Conservation (phyloP, 2,329 filamentous ascomycete genomes). For the Aspergillus caelatus region DNA sequence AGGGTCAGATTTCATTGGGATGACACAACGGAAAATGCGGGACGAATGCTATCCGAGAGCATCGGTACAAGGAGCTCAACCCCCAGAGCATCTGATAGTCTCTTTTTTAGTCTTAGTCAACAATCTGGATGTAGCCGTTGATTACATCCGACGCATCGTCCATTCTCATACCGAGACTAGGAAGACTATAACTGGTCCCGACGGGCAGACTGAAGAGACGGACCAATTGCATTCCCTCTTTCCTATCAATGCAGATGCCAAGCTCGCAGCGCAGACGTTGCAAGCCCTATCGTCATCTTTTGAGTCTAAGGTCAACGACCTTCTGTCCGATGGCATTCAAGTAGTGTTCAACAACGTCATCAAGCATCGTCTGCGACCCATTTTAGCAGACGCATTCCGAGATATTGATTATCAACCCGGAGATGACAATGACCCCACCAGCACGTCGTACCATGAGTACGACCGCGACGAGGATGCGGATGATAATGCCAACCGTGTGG, state of each 20-base stretch:
- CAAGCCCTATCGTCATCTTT: constrained; percentile 72
- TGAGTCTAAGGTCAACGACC: constrained; percentile 74
- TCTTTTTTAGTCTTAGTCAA: constrained; percentile 92
- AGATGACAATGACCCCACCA: constrained; percentile 49
- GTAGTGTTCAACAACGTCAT: constrained; percentile 88
- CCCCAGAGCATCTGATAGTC: constrained; percentile 85
- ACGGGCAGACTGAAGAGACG: constrained; percentile 27
- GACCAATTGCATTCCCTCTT: constrained; percentile 65
- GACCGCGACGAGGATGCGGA: constrained; percentile 45
- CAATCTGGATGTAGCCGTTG: constrained; percentile 87
- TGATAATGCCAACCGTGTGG: constrained; percentile 53
- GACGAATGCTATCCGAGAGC: constrained; percentile 91
- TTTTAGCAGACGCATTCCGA: constrained; percentile 85
- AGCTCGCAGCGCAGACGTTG: constrained; percentile 69
- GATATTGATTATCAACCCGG: constrained; percentile 82
- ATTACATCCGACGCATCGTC: constrained; percentile 88
- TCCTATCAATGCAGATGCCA: constrained; percentile 76
- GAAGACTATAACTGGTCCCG: constrained; percentile 20
- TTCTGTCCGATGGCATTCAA: constrained; percentile 80
- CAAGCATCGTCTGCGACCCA: constrained; percentile 79
- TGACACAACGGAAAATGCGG: constrained; percentile 97
- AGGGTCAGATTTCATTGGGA: constrained; percentile 87
- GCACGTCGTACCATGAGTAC: constrained; percentile 46
- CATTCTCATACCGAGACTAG: constrained; percentile 60
- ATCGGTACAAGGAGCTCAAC: constrained; percentile 74